A percentile compares a stretch with the other conserved stretches of the same genome.
phyloP scores from a whole-genome alignment of 169 alveolate genomes.

The Cryptosporidium canis region DNA sequence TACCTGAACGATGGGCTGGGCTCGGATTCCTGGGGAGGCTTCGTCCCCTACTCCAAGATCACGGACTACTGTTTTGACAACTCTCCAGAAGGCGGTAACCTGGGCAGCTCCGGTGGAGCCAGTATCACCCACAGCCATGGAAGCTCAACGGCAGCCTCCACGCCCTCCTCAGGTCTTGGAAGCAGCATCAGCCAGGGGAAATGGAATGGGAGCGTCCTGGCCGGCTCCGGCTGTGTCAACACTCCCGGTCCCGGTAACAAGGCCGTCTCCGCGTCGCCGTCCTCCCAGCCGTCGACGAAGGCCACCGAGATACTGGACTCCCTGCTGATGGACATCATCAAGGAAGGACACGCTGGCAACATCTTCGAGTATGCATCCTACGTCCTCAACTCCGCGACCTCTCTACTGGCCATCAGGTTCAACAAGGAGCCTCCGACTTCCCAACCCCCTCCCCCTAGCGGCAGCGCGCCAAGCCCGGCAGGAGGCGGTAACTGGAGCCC shows the following conservation, averaged over 20 bases:
- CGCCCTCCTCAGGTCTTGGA: neutral
- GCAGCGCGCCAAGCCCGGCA: neutral
- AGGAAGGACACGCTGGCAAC: neutral
- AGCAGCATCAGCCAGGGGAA: neutral
- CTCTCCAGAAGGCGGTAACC: neutral
- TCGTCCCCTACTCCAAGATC: conserved; percentile 48
- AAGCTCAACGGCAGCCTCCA: neutral
- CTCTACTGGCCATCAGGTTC: conserved; percentile 16
- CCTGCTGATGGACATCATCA: conserved; percentile 7
- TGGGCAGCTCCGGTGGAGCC: neutral
- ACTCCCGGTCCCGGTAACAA: neutral
- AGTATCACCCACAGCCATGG: neutral
- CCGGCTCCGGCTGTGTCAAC: neutral
- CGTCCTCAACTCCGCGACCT: neutral
- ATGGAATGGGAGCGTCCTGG: neutral
- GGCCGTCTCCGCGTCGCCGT: neutral
- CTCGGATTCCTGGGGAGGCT: conserved; percentile 64
- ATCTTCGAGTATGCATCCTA: conserved; percentile 37
- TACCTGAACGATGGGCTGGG: conserved; percentile 55
- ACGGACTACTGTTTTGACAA: conserved; percentile 50
- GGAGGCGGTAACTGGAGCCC: conserved; percentile 62
- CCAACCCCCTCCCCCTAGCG: neutral
- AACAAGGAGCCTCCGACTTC: conserved; percentile 14
- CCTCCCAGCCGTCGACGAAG: neutral
- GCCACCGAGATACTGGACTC: conserved; percentile 23